phyloP scores from a whole-genome alignment of 306 rosid genomes.

The Quercus berberidifolia region DNA sequence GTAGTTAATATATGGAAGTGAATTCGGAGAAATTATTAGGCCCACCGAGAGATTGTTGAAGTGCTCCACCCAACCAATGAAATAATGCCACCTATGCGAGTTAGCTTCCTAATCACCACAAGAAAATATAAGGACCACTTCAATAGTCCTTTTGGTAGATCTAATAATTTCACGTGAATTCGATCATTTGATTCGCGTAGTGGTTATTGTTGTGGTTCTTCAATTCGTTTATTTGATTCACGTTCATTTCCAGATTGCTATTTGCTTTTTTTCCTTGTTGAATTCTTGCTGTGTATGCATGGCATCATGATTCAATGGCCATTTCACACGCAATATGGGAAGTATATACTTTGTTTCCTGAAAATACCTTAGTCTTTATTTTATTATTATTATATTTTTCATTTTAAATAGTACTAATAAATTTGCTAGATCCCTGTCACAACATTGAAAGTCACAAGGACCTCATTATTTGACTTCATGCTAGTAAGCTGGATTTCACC shows the following conservation, averaged over 20 bases:
- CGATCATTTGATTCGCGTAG: background rate
- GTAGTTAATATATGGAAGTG: no score
- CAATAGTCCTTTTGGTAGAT: no score
- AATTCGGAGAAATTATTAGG: no score
- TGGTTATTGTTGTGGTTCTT: background rate
- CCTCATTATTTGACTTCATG: background rate
- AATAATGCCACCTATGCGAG: no score
- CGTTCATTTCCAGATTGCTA: background rate
- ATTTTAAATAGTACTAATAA: background rate
- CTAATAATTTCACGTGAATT: background rate
- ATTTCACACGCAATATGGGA: background rate
- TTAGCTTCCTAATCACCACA: no score
- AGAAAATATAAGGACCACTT: no score
- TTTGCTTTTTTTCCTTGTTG: background rate
- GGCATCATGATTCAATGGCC: background rate
- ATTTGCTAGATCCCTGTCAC: background rate
- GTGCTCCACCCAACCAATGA: no score
- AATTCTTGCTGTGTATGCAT: background rate
- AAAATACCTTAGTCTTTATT: no score
- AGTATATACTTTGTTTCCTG: no score
- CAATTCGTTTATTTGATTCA: no score
- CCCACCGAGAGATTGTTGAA: rapidly evolving
- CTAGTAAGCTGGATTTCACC: background rate
- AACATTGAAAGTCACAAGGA: background rate
- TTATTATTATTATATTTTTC: background rate